Evolutionary conservation across 1,139 yeast species (phyloP).

Genomic region (Saccharomyces hybrid): DNA sequence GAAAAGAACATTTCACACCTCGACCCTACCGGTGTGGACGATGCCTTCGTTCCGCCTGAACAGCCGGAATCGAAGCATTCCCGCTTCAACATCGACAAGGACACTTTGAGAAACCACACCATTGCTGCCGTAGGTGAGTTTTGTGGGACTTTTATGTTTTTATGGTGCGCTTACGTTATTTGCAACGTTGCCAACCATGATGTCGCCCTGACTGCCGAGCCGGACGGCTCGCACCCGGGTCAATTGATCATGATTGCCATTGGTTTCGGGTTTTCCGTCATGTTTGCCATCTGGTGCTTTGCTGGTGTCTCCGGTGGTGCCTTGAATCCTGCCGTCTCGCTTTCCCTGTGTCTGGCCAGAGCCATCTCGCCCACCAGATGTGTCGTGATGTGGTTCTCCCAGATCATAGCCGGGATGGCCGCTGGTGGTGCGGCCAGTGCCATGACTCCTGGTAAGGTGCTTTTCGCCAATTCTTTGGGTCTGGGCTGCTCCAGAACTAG

Average conservation of each 20-base stretch:
- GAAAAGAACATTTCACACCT: neutral
- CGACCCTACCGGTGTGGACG: neutral
- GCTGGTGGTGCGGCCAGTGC: conserved; percentile 86
- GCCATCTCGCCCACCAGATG: conserved; percentile 71
- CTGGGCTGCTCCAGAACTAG: conserved; percentile 62
- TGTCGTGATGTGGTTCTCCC: conserved; percentile 53
- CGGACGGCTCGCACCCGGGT: conserved; percentile 50
- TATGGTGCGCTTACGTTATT: conserved; percentile 73
- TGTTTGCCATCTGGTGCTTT: conserved; percentile 64
- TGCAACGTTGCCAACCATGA: conserved; percentile 76
- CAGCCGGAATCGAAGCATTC: conserved; percentile 1
- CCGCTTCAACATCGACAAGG: conserved; percentile 13
- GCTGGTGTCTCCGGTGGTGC: conserved; percentile 82
- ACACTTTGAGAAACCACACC: conserved; percentile 41
- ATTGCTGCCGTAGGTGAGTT: conserved; percentile 58
- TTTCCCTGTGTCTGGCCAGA: conserved; percentile 57
- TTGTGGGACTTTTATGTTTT: conserved; percentile 74
- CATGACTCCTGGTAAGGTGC: conserved; percentile 72
- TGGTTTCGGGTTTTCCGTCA: conserved; percentile 80
- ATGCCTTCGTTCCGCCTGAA: neutral
- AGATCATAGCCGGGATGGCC: conserved; percentile 78
- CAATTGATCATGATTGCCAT: conserved; percentile 68
- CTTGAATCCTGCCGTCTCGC: conserved; percentile 80
- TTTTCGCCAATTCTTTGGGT: conserved; percentile 64
- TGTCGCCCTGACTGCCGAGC: conserved; percentile 35